These are phyloP conservation scores for Rhizopogon vesiculosus DNA, from an alignment of 768 basidiomycete genomes.

Conservation along the genomic window DNA sequence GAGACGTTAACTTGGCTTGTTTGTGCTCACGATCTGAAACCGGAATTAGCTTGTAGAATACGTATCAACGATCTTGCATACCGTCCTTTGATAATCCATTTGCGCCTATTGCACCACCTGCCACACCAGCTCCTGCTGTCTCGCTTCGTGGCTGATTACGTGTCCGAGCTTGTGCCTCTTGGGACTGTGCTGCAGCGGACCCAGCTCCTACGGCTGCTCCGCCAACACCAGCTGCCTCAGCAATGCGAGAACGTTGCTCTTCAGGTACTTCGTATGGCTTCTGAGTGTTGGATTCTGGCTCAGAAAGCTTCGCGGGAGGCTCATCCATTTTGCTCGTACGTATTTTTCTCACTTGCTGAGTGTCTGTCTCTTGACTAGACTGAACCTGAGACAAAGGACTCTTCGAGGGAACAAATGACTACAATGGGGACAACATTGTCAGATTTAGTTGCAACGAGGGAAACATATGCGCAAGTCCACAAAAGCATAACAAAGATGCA, in stretches of 20 bases:
- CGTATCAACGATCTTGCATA: conserved; percentile 1
- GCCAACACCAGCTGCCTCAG: background rate
- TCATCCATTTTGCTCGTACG: background rate
- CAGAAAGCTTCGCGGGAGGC: background rate
- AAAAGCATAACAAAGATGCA: background rate
- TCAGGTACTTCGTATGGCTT: background rate
- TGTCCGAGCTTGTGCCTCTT: background rate
- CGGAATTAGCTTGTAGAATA: background rate
- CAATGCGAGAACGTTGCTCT: background rate
- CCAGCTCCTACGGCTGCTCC: background rate
- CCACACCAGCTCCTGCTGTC: background rate
- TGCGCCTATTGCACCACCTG: background rate
- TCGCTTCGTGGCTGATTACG: background rate
- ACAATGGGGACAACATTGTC: background rate
- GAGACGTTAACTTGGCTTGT: background rate
- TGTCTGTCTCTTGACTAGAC: background rate
- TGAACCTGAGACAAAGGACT: background rate
- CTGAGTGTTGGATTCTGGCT: too few relatives aligned
- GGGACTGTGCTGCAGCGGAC: background rate
- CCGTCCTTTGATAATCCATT: conserved; percentile 5
- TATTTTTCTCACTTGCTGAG: background rate
- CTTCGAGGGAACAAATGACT: background rate
- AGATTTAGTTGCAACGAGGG: background rate
- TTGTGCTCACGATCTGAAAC: background rate
- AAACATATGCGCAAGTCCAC: background rate